A percentile compares a stretch with the other conserved stretches of the same genome.
Evolutionary conservation across 352 stramenopile species (phyloP).

Genomic region (Phytophthora uliginosa): DNA sequence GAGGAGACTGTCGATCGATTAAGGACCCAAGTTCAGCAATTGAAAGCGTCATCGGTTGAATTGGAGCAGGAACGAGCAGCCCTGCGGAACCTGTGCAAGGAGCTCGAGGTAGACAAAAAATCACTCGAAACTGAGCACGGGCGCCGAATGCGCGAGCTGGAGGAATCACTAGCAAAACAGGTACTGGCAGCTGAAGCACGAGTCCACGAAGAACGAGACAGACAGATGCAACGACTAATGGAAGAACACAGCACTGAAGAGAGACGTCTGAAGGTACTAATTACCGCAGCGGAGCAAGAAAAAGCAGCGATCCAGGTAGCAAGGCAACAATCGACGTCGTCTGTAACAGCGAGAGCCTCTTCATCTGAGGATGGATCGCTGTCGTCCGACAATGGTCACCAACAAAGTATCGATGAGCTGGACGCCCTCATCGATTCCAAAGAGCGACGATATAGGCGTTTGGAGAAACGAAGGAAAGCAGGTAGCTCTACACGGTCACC

Average conservation of each 20-base stretch:
- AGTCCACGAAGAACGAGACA: slow-evolving; percentile 52
- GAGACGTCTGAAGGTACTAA: slow-evolving; percentile 24
- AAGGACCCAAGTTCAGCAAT: slow-evolving; percentile 24
- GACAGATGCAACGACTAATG: slow-evolving; percentile 44
- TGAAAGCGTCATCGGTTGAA: slow-evolving; percentile 12
- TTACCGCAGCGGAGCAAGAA: slow-evolving; percentile 16
- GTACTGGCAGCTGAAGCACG: slow-evolving; percentile 45
- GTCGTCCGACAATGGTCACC: slow-evolving; percentile 18
- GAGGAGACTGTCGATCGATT: slow-evolving; percentile 30
- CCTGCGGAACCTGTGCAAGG: slow-evolving; percentile 18
- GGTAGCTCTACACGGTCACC: slow-evolving; percentile 17
- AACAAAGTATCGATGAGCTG: slow-evolving; percentile 51
- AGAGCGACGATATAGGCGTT: slow-evolving; percentile 34
- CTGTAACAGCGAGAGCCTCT: slow-evolving; percentile 25
- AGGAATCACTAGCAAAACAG: slow-evolving; percentile 42
- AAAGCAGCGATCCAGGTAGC: slow-evolving; percentile 5
- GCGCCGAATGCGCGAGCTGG: slow-evolving; percentile 36
- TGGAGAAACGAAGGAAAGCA: slow-evolving; percentile 27
- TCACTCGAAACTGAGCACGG: slow-evolving; percentile 31
- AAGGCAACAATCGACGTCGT: slow-evolving; percentile 36
- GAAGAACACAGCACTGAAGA: slow-evolving; percentile 56
- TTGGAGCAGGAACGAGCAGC: slow-evolving; percentile 31
- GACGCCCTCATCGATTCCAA: slow-evolving; percentile 52
- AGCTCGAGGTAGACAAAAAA: slow-evolving; percentile 38
- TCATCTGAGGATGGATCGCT: slow-evolving; percentile 24